Evolutionary conservation across 2,329 filamentous ascomycete genomes (phyloP).

Genomic region (Ascomycota sp.): DNA sequence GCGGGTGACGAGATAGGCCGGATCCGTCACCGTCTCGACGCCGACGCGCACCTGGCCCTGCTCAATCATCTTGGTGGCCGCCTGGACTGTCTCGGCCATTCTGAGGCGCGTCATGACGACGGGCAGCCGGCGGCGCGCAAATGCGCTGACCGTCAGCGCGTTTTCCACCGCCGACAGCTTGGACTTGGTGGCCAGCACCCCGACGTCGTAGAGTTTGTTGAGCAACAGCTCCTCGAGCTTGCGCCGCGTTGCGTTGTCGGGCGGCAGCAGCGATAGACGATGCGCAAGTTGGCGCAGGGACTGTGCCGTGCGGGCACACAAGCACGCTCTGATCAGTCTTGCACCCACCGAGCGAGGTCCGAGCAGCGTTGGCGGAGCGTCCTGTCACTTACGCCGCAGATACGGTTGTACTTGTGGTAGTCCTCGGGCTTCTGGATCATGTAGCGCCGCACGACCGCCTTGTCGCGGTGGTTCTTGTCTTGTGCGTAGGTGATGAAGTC

Average conservation of each 20-base stretch:
- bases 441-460: constrained; percentile 60
- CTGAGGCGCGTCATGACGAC: constrained; percentile 76
- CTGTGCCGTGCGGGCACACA: constrained; percentile 16
- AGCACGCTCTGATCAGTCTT: too few species aligned
- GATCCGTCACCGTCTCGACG: constrained; percentile 72
- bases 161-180: constrained; percentile 72
- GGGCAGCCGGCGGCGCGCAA: constrained; percentile 62
- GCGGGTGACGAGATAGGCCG: constrained; percentile 70
- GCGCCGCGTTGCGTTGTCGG: constrained; percentile 50
- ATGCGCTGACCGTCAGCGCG: constrained; percentile 68
- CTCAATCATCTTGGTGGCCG: constrained; percentile 71
- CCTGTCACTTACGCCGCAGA: constrained; percentile 38
- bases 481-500: constrained; percentile 89
- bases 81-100: constrained; percentile 81
- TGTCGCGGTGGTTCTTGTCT: constrained; percentile 69
- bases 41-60: constrained; percentile 85
- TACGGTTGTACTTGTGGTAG: constrained; percentile 44
- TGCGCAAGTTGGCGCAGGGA: constrained; percentile 81
- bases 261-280: constrained; percentile 61
- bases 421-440: constrained; percentile 77
- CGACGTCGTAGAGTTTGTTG: constrained; percentile 84
- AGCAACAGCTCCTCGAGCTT: constrained; percentile 75
- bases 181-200: constrained; percentile 51
- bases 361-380: too few species aligned
- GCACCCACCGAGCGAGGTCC: too few species aligned